These are phyloP conservation scores for Epichloe sylvatica DNA, from an alignment of 2,329 filamentous ascomycete species.

Conservation along the genomic window DNA sequence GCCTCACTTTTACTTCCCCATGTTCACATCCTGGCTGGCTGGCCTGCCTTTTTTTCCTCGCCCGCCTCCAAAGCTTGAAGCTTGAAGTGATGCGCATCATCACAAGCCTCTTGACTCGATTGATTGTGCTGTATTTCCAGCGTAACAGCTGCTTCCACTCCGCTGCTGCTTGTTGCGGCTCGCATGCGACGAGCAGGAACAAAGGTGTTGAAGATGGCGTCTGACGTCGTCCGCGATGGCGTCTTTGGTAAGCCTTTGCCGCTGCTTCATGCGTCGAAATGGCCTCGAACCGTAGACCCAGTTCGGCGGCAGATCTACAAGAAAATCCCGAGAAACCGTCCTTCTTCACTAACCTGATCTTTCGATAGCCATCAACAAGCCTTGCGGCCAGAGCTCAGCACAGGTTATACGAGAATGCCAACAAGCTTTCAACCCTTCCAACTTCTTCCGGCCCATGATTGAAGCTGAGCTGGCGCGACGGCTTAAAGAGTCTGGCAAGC, in stretches of 20 bases:
- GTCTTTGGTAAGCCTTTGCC: conserved; percentile 36
- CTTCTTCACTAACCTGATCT: background rate
- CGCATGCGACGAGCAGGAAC: conserved; percentile 18
- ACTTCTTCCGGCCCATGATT: conserved; percentile 66
- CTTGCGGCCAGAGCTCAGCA: conserved; percentile 71
- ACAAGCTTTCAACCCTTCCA: conserved; percentile 66
- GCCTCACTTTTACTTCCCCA: too few relatives aligned
- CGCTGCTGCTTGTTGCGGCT: conserved; percentile 6
- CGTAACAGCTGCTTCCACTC: background rate
- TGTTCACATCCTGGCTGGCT: too few relatives aligned
- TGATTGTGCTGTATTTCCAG: background rate
- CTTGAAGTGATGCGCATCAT: too few relatives aligned
- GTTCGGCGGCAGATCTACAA: background rate
- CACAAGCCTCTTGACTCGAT: background rate
- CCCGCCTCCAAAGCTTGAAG: too few relatives aligned
- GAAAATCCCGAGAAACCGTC: background rate
- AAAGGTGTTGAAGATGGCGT: conserved; percentile 36
- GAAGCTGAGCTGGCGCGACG: conserved; percentile 44
- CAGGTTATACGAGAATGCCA: conserved; percentile 85
- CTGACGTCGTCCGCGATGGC: conserved; percentile 39
- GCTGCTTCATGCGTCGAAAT: background rate
- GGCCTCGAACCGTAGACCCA: background rate
- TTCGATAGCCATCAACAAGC: conserved; percentile 75
- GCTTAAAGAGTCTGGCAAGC: conserved; percentile 40
- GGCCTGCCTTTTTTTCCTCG: too few relatives aligned